These are phyloP conservation scores for Berkeleyomyces basicola DNA, from an alignment of 2,329 filamentous ascomycete genomes.

Conservation along the genomic window DNA sequence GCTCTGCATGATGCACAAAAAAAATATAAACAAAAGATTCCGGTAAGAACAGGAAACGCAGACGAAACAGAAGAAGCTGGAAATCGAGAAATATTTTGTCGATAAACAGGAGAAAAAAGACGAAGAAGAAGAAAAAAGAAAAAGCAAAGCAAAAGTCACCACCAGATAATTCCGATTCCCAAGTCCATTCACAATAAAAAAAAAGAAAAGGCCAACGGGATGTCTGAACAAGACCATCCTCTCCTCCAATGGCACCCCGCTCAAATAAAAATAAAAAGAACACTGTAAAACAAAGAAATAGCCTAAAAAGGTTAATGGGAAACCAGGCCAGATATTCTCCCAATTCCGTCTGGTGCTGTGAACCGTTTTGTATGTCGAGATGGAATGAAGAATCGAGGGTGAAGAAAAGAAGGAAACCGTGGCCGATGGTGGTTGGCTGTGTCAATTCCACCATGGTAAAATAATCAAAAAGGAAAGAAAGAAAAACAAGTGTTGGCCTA, in stretches of 20 bases:
- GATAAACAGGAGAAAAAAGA: neutral
- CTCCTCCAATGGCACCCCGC: neutral
- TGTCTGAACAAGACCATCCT: neutral
- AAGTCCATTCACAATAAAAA: neutral
- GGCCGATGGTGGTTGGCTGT: neutral
- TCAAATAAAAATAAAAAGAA: neutral
- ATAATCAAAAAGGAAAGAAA: neutral
- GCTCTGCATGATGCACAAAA: neutral
- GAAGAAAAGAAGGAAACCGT: constrained; percentile 5
- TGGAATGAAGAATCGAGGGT: neutral
- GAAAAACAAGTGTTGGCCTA: neutral
- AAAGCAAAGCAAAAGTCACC: neutral
- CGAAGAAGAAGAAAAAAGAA: neutral
- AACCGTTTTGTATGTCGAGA: constrained; percentile 1
- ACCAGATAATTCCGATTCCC: neutral
- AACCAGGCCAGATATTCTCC: constrained; percentile 6
- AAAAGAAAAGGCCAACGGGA: neutral
- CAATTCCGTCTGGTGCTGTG: constrained; percentile 11
- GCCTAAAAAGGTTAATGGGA: neutral
- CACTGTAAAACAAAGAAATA: neutral
- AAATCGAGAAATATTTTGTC: neutral
- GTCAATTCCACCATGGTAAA: neutral
- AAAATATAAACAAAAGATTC: neutral
- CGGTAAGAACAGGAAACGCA: neutral
- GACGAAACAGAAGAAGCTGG: neutral